phyloP scores from a whole-genome alignment of 202 grass and related monocot species.

The Brachypodium distachyon region DNA sequence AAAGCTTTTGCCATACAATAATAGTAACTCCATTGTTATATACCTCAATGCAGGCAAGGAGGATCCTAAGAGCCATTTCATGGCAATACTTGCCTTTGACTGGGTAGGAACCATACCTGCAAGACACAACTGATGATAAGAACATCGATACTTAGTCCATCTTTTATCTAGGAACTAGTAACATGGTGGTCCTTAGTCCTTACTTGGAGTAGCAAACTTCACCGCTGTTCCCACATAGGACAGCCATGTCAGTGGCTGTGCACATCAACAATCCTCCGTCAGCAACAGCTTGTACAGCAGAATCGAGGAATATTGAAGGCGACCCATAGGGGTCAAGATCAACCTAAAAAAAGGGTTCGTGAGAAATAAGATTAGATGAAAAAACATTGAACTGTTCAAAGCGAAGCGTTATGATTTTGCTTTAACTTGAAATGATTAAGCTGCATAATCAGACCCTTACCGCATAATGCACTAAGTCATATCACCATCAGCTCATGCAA shows the following conservation, averaged over 20 bases:
- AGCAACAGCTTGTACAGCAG: conserved; percentile 75
- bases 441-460: neutral
- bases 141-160: neutral
- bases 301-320: conserved; percentile 86
- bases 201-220: conserved; percentile 93
- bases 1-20: neutral
- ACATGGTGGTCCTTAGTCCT: neutral
- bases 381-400: neutral
- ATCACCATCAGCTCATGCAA: neutral
- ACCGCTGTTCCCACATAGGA: conserved; percentile 79
- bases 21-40: neutral
- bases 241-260: conserved; percentile 92
- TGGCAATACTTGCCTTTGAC: conserved; percentile 92
- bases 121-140: conserved; percentile 2
- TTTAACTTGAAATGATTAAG: neutral
- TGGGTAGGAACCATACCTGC: conserved; percentile 93
- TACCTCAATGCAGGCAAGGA: conserved; percentile 96
- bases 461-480: neutral
- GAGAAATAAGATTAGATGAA: neutral
- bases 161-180: neutral
- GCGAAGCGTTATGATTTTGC: neutral
- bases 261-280: conserved; percentile 93
- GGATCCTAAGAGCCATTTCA: conserved; percentile 98
- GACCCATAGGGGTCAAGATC: conserved; percentile 95
- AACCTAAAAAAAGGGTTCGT: conserved; percentile 39